Base-by-base conservation (phyloP, 192 early-diverging fungal genomes). In the Kickxella alabastrina region DNA sequence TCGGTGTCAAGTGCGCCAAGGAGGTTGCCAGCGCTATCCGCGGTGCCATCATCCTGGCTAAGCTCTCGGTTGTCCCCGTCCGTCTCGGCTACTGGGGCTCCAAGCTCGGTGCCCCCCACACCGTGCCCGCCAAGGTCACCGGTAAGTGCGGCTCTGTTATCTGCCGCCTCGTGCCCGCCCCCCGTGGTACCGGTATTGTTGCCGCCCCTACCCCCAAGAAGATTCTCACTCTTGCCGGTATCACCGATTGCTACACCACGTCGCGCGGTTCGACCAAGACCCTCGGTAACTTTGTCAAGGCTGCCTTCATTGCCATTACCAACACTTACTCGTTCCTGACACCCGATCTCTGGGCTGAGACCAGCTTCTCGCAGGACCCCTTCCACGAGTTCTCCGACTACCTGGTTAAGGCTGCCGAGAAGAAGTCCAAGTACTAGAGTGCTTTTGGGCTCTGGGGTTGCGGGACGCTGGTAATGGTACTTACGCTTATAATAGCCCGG, bases 1-100 rank as follows among this genome's bases (percentile, higher is more conserved):
- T 98, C 42, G 95, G 95, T 78, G 95, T 98, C 81, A 98, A 98
- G 88, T 98, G 95, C 87, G 93, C 95, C 77, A 98, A 95, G 90
- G 95, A 98, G 81, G 95, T 98, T 40, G 95, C 95, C 77, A 91
- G 90, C 49, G 90, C 95, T 52, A 98, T 98, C 74, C 92, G 92
- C 68, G 95, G 95, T 77, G 95, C 91, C 77, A 94, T 98, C 69
- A 92, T 94, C 82, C 87, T 98, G 57, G 95, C 95, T 81, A 98
- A 98, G 88, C 87, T 98, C 56, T 90, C 89, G 61, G 84, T 95
- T 68, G 89, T 98, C 80, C 95, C 95, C 52, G 95, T 98, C 61
- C 92, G 95, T 76, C 92, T 92, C 78, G 95, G 95, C 70, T 95
- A 93, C 88, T 98, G 95, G 95, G 93, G 93, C 77, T 85, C 92